phyloP scores from a whole-genome alignment of 768 basidiomycete species.

The Auricularia auricula-judae region DNA sequence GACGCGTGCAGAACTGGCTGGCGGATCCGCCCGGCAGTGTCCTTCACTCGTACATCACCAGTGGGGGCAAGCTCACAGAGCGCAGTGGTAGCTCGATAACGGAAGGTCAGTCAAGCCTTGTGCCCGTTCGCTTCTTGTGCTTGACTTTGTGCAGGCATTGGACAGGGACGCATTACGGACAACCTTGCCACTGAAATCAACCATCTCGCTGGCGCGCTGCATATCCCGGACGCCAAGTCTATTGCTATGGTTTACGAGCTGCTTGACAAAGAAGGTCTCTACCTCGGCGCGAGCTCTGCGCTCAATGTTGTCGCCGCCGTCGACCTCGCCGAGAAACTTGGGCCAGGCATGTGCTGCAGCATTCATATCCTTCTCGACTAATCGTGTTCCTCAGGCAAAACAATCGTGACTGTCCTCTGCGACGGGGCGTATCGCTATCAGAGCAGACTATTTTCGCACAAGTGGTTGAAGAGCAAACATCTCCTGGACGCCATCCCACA shows the following conservation, averaged over 20 bases:
- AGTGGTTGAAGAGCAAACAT: constrained; percentile 78
- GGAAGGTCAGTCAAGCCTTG: constrained; percentile 48
- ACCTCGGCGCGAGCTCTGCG: constrained; percentile 88
- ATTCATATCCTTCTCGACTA: not conserved
- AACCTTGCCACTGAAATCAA: constrained; percentile 79
- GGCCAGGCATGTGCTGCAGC: constrained; percentile 47
- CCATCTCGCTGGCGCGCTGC: constrained; percentile 71
- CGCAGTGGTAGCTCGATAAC: constrained; percentile 82
- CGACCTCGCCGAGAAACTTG: constrained; percentile 75
- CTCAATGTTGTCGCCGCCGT: constrained; percentile 91
- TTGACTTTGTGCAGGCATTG: constrained; percentile 55
- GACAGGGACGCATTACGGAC: constrained; percentile 90
- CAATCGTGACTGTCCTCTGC: constrained; percentile 78
- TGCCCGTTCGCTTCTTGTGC: constrained; percentile 1
- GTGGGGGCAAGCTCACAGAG: constrained; percentile 68
- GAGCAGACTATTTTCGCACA: constrained; percentile 87
- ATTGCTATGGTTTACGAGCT: constrained; percentile 91
- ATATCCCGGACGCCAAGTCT: constrained; percentile 78
- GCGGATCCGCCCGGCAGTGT: constrained; percentile 97
- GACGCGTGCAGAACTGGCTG: constrained; percentile 80
- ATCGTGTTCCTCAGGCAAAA: constrained; percentile 42
- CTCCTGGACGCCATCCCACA: constrained; percentile 70
- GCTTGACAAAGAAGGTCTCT: constrained; percentile 84
- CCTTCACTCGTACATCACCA: constrained; percentile 69
- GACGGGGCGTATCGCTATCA: constrained; percentile 98